Evolutionary conservation across 495 filamentous ascomycete species (phyloP), one percentile per base, ranked within the genome.

Genomic region (Penicillium samsonianum): DNA sequence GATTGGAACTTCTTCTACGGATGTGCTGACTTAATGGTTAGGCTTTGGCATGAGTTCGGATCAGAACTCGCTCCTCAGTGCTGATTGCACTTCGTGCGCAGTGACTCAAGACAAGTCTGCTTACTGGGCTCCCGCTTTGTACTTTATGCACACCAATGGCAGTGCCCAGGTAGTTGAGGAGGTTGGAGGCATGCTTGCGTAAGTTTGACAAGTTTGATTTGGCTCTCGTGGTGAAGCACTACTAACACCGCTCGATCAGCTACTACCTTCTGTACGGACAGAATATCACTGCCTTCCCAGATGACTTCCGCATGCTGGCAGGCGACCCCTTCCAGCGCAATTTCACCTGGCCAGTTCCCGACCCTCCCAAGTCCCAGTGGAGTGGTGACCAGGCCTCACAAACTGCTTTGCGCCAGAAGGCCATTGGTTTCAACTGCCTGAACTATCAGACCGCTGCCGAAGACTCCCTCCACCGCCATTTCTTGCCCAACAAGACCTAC

Each of bases 371-470:
- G 68, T 90, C 89, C 5, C 57, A 73, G 20, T 96, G 90, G 90
- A 72, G 76, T 38, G 70, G 64, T 10, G 78, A 73, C 2, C 82
- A 87, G 49, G 77, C 75, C 2, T 81, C 80, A 10, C 90, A 96
- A 73, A 60, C 64, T 9, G 84, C 86, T 30, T 79, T 96, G 22
- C 73, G 70, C n/a, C 88, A 94, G 76, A 87, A 91, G 50, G 91
- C 92, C 9, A 55, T 96, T 28, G 93, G 93, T 3, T 96, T 93
- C 80, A 96, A 96, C 76, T 98, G 93, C 70, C 71, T 98, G 48
- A 82, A 96, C 80, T 95, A 95, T 64, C 53, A 63, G 20, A 35
- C 51, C 0, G 58, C 68, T 0, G 63, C 86, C 19, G 91, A 96
- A 66, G 77, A 80, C 1, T 85, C 90, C 16, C 75, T 96, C n/a